Evolutionary conservation across 164 flowering plant genomes (phyloP), one percentile per base, ranked within the genome.

Genomic region (Litsea cubeba): DNA sequence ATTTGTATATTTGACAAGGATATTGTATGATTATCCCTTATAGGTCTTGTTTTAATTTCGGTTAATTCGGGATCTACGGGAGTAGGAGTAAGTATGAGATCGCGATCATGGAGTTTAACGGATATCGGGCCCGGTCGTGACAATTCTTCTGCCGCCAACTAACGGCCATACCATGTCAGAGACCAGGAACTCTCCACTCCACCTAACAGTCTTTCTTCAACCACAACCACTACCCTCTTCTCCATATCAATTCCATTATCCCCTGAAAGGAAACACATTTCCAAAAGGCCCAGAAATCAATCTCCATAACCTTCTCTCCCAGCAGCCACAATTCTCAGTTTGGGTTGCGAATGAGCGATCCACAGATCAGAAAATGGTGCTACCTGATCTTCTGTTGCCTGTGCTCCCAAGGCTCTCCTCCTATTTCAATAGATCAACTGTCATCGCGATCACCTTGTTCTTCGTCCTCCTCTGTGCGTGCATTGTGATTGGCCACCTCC

Each of bases 401-500:
- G 12, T 32, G 22, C 50, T 35, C 18, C 58, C 76, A 5, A 26
- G 71, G 5, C 75, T 68, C n/a, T 76, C 81, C 1, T 75, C 82
- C 3, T 72, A 40, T n/a, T 68, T 79, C 65, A 72, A 54, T 73
- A 71, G 1, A 3, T 60, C 51, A 50, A 84, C 86, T 4, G 80
- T 87, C 7, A 65, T 87, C 23, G 80, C 90, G 11, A 74, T 86
- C 11, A 66, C 77, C 18, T 62, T 82, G 72, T 88, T 87, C 82
- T 82, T 87, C 54, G 30, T 80, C 14, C 84, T 89, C 6, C 86
- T 88, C 69, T 86, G 88, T 50, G 84, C 80, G 22, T 87, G 91
- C 68, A 85, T 89, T 46, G 73, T 89, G 32, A 79, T 85, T 15
- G 93, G 93, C 12, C 93, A 87, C 66, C 83, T 89, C 10, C 79